Evolutionary conservation across 2,329 filamentous ascomycete genomes (phyloP), one percentile per base, ranked within the genome.

Genomic region (Colletotrichum zoysiae): DNA sequence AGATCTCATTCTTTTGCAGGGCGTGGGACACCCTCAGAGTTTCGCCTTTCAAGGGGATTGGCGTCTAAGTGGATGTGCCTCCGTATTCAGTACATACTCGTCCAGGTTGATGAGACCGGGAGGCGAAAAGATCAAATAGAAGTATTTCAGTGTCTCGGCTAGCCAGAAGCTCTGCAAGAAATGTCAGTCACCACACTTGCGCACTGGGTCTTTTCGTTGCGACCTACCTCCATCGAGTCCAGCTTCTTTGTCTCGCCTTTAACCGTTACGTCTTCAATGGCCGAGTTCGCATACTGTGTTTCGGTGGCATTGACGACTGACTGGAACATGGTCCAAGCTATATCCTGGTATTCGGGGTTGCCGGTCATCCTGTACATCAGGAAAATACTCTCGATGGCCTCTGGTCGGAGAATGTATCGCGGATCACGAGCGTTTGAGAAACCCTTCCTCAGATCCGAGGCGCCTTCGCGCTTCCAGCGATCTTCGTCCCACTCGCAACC

Each of bases 141-240:
- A 93, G 75, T 94, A 94, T 80, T 93, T 94, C 70, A 94, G 81
- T 26, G 91, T 94, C 82, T 94, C 92, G 0, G 89, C 89, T 76
- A 92, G 82, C 90, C 92, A 94, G 76, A 93, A 93, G 73, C 88
- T 91, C 83, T 93, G 87, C 8, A 48, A 8, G 7, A 23, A 58
- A 7, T 3, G 40, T 73, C 23, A 73, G 60, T 30, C 33, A 38
- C 38, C 3, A 16, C n/a, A 18, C 23, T 44, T 55, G 16, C 23
- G 11, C 8, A 11, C 6, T 18, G 38, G 2, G 8, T 35, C 26
- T 23, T 11, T 56, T 30, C 59, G n/a, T 38, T 82, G 9, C 11
- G 12, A 56, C 70, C 58, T 55, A 79, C 78, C 77, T 80, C 79
- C 79, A 80, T 81, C 5, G 78, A 78, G 50, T 80, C 89, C 75